Percentiles rank a stretch among this genome's conserved stretches.
phyloP scores from a whole-genome alignment of 768 basidiomycete species.

The Rhodotorula toruloides region DNA sequence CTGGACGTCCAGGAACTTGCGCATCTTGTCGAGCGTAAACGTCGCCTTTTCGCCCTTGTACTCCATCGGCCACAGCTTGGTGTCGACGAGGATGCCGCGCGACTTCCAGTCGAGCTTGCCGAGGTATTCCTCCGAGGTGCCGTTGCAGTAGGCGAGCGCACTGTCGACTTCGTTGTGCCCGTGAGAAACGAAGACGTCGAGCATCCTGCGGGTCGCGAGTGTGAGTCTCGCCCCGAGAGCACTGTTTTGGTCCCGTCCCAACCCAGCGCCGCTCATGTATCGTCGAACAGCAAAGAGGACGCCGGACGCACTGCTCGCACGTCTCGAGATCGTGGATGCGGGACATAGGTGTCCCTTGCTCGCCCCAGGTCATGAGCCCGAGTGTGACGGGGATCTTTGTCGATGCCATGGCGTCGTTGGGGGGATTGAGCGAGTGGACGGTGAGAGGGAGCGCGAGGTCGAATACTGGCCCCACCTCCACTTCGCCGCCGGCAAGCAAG shows the following conservation, averaged over 20 bases:
- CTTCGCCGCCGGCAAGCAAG: neutral
- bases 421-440: too few relatives aligned
- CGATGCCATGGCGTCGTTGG: neutral
- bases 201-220: conserved; percentile 54
- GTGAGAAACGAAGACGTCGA: conserved; percentile 56
- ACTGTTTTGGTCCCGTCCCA: neutral
- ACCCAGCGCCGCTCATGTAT: neutral
- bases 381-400: conserved; percentile 12
- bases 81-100: conserved; percentile 57
- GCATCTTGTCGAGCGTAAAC: conserved; percentile 45
- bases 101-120: conserved; percentile 52
- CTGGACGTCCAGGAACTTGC: conserved; percentile 47
- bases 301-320: conserved; percentile 13
- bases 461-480: too few relatives aligned
- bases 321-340: conserved; percentile 54
- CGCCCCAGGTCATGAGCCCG: conserved; percentile 31
- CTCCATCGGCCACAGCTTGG: conserved; percentile 56
- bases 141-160: conserved; percentile 40
- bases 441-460: neutral
- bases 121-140: conserved; percentile 49
- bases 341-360: conserved; percentile 49
- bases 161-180: conserved; percentile 57
- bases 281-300: neutral
- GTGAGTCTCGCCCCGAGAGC: neutral
- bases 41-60: conserved; percentile 3